Evolutionary conservation across 768 basidiomycete genomes (phyloP).

Genomic region (Trametes cubensis): DNA sequence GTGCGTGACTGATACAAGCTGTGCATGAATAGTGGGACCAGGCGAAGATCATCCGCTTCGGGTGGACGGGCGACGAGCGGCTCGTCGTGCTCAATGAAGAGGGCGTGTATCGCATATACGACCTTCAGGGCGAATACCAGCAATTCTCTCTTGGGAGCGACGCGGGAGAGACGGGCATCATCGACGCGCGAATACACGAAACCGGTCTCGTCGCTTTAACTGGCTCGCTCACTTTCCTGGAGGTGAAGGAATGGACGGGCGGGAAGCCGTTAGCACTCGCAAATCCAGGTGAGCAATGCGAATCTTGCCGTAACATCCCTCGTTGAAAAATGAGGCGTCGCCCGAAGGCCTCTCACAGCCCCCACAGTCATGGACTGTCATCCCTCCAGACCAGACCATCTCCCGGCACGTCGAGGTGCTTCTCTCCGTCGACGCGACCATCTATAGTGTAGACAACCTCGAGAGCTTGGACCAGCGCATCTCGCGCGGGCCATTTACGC

Average conservation of each 20-base stretch:
- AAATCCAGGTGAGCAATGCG: conserved; percentile 62
- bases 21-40: conserved; percentile 80
- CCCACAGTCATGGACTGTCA: conserved; percentile 83
- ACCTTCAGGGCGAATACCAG: conserved; percentile 81
- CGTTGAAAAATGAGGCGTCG: not conserved
- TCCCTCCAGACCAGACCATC: conserved; percentile 87
- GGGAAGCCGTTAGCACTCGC: conserved; percentile 71
- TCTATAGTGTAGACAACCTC: conserved; percentile 85
- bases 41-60: conserved; percentile 76
- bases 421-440: conserved; percentile 77
- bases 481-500: conserved; percentile 85
- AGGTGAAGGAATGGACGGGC: conserved; percentile 90
- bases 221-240: conserved; percentile 71
- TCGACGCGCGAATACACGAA: conserved; percentile 86
- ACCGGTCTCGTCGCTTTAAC: conserved; percentile 87
- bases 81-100: conserved; percentile 90
- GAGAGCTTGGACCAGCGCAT: conserved; percentile 88
- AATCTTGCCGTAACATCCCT: not conserved
- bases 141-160: conserved; percentile 86
- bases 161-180: conserved; percentile 77
- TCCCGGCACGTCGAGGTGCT: conserved; percentile 91
- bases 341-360: conserved; percentile 71
- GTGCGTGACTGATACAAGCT: not conserved
- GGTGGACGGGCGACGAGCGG: conserved; percentile 82
- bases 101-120: conserved; percentile 88